These are phyloP conservation scores for Amanita exitialis DNA, from an alignment of 768 basidiomycete genomes.

Conservation along the genomic window DNA sequence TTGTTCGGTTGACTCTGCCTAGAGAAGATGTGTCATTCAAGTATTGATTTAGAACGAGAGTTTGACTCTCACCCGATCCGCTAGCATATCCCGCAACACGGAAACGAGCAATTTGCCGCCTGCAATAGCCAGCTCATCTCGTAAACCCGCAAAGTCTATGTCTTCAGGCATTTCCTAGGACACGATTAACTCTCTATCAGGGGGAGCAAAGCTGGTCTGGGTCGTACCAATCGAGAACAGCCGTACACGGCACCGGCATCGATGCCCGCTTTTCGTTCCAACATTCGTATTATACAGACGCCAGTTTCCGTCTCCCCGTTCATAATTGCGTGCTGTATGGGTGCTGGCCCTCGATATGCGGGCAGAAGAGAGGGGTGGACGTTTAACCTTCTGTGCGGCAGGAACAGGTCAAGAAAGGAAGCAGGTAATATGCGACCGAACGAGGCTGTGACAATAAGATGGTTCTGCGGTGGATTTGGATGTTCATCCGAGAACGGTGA, in stretches of 20 bases:
- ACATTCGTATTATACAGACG: constrained; percentile 75
- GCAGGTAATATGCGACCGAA: constrained; percentile 80
- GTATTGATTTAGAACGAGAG: neutral
- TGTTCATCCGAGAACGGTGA: constrained; percentile 23
- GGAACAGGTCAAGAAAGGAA: constrained; percentile 52
- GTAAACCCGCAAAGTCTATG: constrained; percentile 43
- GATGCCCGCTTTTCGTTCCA: constrained; percentile 56
- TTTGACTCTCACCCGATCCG: constrained; percentile 32
- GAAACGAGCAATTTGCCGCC: constrained; percentile 69
- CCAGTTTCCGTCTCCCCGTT: constrained; percentile 62
- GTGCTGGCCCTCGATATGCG: constrained; percentile 81
- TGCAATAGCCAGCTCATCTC: constrained; percentile 44
- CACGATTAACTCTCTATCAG: neutral
- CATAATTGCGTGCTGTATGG: constrained; percentile 76
- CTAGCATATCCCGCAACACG: constrained; percentile 53
- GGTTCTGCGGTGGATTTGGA: constrained; percentile 18
- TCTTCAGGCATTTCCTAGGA: constrained; percentile 41
- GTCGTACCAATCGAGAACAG: constrained; percentile 39
- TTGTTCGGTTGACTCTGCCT: constrained; percentile 48
- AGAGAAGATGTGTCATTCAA: neutral
- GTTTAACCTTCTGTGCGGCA: constrained; percentile 53
- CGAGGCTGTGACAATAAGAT: constrained; percentile 78
- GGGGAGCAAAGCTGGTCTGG: neutral
- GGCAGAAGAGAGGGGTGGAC: constrained; percentile 88
- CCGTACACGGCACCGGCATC: constrained; percentile 74